A percentile compares a stretch with the other conserved stretches of the same genome.
These are phyloP conservation scores for Oxyria digyna DNA, from an alignment of 148 eudicot genomes.

Conservation along the genomic window DNA sequence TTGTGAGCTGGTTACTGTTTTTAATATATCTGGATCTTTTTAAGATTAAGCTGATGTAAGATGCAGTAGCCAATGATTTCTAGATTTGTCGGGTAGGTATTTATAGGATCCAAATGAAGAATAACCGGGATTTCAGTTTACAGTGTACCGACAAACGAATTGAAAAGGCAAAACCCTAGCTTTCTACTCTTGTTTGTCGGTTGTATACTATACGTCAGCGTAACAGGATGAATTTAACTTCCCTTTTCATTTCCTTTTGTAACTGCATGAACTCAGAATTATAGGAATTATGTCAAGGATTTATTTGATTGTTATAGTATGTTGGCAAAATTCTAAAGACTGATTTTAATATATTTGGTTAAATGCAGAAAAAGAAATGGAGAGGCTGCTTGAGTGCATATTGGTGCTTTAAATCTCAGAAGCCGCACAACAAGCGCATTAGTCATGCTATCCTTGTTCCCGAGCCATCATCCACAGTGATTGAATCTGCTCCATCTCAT, in stretches of 20 bases:
- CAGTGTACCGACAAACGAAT: neutral
- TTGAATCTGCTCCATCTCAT: constrained; percentile 20
- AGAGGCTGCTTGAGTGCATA: constrained; percentile 51
- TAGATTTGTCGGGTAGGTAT: neutral
- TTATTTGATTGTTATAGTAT: neutral
- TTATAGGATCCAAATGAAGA: neutral
- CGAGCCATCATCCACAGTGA: constrained; percentile 34
- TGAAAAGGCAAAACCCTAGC: neutral
- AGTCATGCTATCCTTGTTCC: constrained; percentile 75
- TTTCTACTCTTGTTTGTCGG: neutral
- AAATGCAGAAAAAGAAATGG: constrained; percentile 79
- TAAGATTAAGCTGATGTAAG: constrained; percentile 2
- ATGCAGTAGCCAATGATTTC: neutral
- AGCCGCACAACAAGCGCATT: constrained; percentile 46
- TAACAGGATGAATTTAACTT: neutral
- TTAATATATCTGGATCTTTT: neutral
- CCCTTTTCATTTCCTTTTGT: neutral
- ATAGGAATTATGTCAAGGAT: neutral
- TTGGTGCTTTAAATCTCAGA: constrained; percentile 68
- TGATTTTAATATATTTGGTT: neutral
- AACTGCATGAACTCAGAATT: neutral
- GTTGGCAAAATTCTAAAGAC: neutral
- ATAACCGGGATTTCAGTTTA: neutral
- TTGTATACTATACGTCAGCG: neutral
- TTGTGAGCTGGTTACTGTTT: neutral